phyloP scores from a whole-genome alignment of 768 basidiomycete genomes.

The Coprinopsis strossmayeri region DNA sequence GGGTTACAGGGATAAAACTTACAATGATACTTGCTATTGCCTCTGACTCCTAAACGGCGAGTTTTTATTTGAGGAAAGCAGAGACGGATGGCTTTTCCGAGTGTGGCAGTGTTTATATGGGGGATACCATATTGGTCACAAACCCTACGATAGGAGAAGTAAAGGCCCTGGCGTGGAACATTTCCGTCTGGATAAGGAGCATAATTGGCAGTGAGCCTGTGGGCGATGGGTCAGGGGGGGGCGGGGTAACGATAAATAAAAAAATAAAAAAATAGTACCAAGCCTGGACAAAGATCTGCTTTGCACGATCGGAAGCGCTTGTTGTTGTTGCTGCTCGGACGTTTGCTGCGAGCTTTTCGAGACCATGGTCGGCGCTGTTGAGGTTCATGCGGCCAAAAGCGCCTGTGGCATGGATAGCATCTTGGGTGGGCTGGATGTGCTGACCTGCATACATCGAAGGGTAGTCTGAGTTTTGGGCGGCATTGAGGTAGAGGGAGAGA shows the following conservation, averaged over 20 bases:
- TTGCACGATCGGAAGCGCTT: slow-evolving; percentile 85
- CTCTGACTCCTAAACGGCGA: slow-evolving; percentile 83
- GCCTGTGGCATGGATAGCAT: slow-evolving; percentile 59
- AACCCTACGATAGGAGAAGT: slow-evolving; percentile 86
- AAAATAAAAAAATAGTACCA: too few species aligned
- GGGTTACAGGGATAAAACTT: slow-evolving; percentile 22
- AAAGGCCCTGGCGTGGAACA: slow-evolving; percentile 89
- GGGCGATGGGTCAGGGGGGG: too few species aligned
- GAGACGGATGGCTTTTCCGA: slow-evolving; percentile 90
- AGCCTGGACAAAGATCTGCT: slow-evolving; percentile 89
- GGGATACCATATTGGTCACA: slow-evolving; percentile 92
- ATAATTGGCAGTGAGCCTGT: slow-evolving; percentile 86
- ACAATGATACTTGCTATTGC: slow-evolving; percentile 98
- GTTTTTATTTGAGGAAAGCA: slow-evolving; percentile 97
- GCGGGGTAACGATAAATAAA: too few species aligned
- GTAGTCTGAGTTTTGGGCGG: slow-evolving; percentile 52
- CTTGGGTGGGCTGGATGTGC: slow-evolving; percentile 41
- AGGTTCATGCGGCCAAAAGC: slow-evolving; percentile 75
- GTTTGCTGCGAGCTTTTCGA: slow-evolving; percentile 83
- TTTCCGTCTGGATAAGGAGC: slow-evolving; percentile 89
- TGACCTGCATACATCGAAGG: slow-evolving; percentile 54
- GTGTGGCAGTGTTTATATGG: slow-evolving; percentile 92
- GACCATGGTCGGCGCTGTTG: slow-evolving; percentile 59
- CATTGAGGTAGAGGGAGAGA: slow-evolving; percentile 71
- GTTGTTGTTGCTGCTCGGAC: slow-evolving; percentile 87